Evolutionary conservation across 2,329 filamentous ascomycete genomes (phyloP).

Genomic region (Fusarium tupiense): DNA sequence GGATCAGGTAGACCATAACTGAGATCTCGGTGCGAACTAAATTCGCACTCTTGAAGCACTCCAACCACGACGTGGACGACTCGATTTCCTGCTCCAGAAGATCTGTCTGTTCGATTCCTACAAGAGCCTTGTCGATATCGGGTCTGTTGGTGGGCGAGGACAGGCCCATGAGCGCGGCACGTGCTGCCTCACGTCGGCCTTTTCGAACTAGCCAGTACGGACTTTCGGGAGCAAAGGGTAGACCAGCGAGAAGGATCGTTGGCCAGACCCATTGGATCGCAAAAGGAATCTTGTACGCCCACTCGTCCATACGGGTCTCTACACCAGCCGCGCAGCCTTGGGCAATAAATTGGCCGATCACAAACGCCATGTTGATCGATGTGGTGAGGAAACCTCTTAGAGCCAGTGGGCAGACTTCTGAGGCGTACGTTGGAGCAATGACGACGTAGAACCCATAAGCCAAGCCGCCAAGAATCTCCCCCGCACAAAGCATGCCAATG

Average conservation of each 20-base stretch:
- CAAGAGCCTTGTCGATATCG: conserved; percentile 46
- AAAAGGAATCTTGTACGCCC: conserved; percentile 51
- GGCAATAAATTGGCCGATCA: conserved; percentile 50
- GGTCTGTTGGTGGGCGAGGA: conserved; percentile 55
- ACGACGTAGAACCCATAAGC: background rate
- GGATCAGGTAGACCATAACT: conserved; percentile 53
- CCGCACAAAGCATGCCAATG: background rate
- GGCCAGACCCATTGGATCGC: conserved; percentile 51
- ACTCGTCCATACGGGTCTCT: conserved; percentile 27
- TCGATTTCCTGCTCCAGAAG: conserved; percentile 54
- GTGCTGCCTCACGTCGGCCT: conserved; percentile 42
- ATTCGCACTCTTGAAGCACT: conserved; percentile 60
- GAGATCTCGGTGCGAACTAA: conserved; percentile 57
- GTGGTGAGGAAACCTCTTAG: conserved; percentile 54
- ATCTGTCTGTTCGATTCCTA: conserved; percentile 74
- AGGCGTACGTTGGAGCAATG: conserved; percentile 51
- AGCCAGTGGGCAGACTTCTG: conserved; percentile 54
- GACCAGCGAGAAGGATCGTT: conserved; percentile 40
- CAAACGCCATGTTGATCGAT: conserved; percentile 55
- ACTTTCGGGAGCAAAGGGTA: conserved; percentile 46
- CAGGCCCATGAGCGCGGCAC: conserved; percentile 41
- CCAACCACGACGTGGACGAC: conserved; percentile 52
- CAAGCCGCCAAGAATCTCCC: background rate
- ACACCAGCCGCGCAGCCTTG: conserved; percentile 46
- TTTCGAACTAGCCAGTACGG: conserved; percentile 47